Evolutionary conservation across 2,329 filamentous ascomycete species (phyloP).

Genomic region (Fusarium citri): DNA sequence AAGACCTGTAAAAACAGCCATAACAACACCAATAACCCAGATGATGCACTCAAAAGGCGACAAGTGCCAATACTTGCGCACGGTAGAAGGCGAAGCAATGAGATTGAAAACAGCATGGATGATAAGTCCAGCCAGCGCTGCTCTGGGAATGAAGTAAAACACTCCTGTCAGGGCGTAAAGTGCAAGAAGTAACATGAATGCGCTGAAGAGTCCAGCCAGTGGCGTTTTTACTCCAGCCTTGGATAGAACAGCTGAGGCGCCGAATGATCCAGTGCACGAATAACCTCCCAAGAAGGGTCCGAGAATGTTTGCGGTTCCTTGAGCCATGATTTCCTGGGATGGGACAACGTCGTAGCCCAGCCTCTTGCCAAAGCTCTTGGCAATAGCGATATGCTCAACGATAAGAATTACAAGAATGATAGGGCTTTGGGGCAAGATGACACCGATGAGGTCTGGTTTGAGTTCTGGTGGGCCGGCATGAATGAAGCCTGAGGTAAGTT

Average conservation of each 20-base stretch:
- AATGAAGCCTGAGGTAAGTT: constrained; percentile 13
- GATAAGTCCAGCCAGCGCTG: constrained; percentile 79
- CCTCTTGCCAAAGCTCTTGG: constrained; percentile 82
- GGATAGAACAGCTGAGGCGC: constrained; percentile 83
- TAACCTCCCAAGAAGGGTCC: constrained; percentile 77
- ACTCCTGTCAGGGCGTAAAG: constrained; percentile 81
- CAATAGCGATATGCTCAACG: constrained; percentile 86
- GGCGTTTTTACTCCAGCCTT: constrained; percentile 86
- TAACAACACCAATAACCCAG: constrained; percentile 78
- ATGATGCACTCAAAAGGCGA: constrained; percentile 80
- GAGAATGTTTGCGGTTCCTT: constrained; percentile 80
- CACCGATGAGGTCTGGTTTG: constrained; percentile 64
- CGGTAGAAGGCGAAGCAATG: constrained; percentile 76
- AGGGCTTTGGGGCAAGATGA: constrained; percentile 72
- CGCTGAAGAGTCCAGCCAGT: constrained; percentile 82
- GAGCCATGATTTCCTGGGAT: constrained; percentile 82
- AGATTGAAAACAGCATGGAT: constrained; percentile 86
- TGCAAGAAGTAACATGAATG: constrained; percentile 78
- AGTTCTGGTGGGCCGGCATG: constrained; percentile 62
- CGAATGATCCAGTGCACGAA: constrained; percentile 61
- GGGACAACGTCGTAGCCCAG: constrained; percentile 84
- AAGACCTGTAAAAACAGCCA: constrained; percentile 62
- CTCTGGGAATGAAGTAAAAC: constrained; percentile 84
- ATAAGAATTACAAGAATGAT: constrained; percentile 80
- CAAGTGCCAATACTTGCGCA: constrained; percentile 83